phyloP scores from a whole-genome alignment of 768 basidiomycete species.

The Mycena alexandri region DNA sequence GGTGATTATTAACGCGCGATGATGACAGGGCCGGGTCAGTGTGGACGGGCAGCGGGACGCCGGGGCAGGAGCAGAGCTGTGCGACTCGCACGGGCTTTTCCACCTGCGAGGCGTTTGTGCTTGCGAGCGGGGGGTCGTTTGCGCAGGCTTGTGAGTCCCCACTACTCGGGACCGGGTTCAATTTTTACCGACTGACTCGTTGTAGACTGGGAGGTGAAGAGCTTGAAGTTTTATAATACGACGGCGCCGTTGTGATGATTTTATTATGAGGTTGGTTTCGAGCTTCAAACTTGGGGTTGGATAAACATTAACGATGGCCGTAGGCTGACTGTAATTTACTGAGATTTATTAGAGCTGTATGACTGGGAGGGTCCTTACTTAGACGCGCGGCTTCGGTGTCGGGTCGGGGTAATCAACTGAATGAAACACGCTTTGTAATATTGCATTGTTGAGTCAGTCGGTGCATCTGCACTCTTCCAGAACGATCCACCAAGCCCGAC shows the following conservation, averaged over 20 bases:
- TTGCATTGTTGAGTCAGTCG: slow-evolving; percentile 1
- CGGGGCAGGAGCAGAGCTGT: slow-evolving; percentile 90
- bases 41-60: slow-evolving; percentile 81
- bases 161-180: slow-evolving; percentile 23
- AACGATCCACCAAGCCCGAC: slow-evolving; percentile 23
- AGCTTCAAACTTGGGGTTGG: too few species aligned
- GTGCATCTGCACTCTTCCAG: background rate
- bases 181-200: slow-evolving; percentile 21
- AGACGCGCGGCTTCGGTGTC: too few species aligned
- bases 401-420: too few species aligned
- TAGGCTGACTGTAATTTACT: too few species aligned
- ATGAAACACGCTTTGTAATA: too few species aligned
- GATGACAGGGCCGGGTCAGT: slow-evolving; percentile 71
- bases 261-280: too few species aligned
- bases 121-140: slow-evolving; percentile 77
- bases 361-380: too few species aligned
- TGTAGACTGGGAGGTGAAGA: slow-evolving; percentile 85
- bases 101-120: slow-evolving; percentile 85
- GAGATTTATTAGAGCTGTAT: too few species aligned
- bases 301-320: too few species aligned
- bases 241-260: slow-evolving; percentile 21
- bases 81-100: slow-evolving; percentile 85
- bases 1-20: background rate
- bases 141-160: slow-evolving; percentile 82
- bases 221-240: slow-evolving; percentile 72